These are phyloP conservation scores for Pichia cactophila DNA, from an alignment of 1,139 yeast genomes.

Conservation along the genomic window DNA sequence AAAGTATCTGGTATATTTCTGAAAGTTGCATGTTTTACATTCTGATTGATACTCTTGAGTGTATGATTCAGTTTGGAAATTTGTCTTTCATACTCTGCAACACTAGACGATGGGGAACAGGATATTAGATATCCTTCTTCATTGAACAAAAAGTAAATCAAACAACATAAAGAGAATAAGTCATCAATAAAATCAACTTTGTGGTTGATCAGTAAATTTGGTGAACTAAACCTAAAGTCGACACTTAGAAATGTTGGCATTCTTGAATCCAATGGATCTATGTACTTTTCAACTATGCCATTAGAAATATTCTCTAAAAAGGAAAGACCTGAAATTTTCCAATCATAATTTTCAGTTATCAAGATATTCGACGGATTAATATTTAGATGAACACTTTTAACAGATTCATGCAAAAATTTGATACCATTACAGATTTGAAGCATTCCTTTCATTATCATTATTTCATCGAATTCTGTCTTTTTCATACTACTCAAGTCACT, in stretches of 20 bases:
- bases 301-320: conserved; percentile 49
- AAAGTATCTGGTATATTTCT: conserved; percentile 26
- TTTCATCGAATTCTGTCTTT: conserved; percentile 44
- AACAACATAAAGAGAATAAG: conserved; percentile 72
- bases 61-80: conserved; percentile 18
- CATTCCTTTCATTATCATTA: conserved; percentile 79
- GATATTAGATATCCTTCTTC: conserved; percentile 35
- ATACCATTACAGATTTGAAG: conserved; percentile 72
- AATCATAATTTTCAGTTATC: conserved; percentile 81
- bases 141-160: conserved; percentile 56
- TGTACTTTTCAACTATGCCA: conserved; percentile 39
- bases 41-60: conserved; percentile 9
- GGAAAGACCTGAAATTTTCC: conserved; percentile 80
- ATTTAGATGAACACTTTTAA: conserved; percentile 70
- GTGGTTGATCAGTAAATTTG: conserved; percentile 59
- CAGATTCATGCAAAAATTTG: conserved; percentile 71
- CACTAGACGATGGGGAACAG: conserved; percentile 32
- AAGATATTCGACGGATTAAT: conserved; percentile 71
- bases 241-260: conserved; percentile 67
- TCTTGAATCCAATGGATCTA: conserved; percentile 63
- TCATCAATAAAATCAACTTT: conserved; percentile 64
- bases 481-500: conserved; percentile 49
- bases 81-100: conserved; percentile 27
- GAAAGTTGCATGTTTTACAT: conserved; percentile 22
- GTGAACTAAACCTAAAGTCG: conserved; percentile 69